Base-by-base conservation (phyloP, 495 filamentous ascomycete genomes). In the Penicillium taxi region DNA sequence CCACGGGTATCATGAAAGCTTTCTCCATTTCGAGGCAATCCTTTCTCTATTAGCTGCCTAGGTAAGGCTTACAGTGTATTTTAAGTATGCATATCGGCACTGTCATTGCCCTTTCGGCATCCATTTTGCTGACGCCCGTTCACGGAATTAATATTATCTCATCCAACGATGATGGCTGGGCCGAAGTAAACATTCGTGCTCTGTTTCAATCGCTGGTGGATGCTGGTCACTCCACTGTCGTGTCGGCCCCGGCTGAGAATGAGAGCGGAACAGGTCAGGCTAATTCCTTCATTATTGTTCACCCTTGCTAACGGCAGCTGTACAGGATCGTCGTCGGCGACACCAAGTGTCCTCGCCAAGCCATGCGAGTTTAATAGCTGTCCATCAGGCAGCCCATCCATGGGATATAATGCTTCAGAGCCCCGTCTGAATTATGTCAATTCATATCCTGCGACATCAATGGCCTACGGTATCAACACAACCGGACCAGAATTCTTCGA, bases 121-220 rank as follows among this genome's bases (percentile, higher is more conserved):
- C 37, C 7, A 24, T 50, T 9, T 26, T 35, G 9, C 28, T 45
- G 12, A 25, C 30, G 5, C 32, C 50, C 11, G 42, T 50, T 15
- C 42, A 51, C 2, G 70, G 63, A 14, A 56, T 69, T 19, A 78
- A 77, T 40, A 74, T 81, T 45, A 53, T 84, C 32, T 75, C 76
- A 18, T 74, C 73, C 32, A 83, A 84, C 47, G 80, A 83, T 44
- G 80, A 84, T 58, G 79, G 80, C 14, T 84, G 79, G 79, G 80
- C 78, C 3, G 79, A 81, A 48, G 69, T 67, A 11, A 82, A 84
- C 44, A 64, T 78, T 21, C 69, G 80, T 11, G 56, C 62, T 1
- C 58, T 82, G 27, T 74, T 73, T 55, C 48, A 72, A 33, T 52
- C 67, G 1, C 59, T 84, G 6, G 61, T 52, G 2, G 53, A 41